These are phyloP conservation scores for Neofusicoccum sp. DNA, from an alignment of 2,329 filamentous ascomycete genomes.

Conservation along the genomic window DNA sequence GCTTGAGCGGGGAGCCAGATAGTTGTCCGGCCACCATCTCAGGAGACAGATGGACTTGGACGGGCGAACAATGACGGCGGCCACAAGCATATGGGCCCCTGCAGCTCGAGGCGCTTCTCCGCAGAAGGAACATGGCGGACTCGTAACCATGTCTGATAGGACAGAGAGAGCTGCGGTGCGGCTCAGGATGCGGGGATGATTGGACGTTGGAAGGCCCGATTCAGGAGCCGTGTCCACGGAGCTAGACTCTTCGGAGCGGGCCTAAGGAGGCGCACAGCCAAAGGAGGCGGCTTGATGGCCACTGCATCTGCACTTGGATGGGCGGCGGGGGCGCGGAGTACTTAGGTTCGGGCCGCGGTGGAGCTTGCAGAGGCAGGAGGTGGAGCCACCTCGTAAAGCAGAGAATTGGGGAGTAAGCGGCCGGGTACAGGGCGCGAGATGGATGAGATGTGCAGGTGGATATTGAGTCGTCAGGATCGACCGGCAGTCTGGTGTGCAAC, in stretches of 20 bases:
- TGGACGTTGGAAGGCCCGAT: neutral
- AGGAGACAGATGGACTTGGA: too few relatives aligned
- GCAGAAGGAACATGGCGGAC: too few relatives aligned
- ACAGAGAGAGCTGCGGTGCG: neutral
- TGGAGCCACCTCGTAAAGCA: constrained; percentile 4
- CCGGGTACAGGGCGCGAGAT: constrained; percentile 2
- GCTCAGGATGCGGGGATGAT: neutral
- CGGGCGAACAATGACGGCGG: too few relatives aligned
- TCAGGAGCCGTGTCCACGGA: neutral
- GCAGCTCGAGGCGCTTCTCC: neutral
- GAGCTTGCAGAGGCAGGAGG: neutral
- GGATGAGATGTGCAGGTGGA: neutral
- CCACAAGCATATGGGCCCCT: too few relatives aligned
- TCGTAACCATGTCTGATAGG: neutral
- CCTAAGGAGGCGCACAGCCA: neutral
- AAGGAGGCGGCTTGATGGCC: neutral
- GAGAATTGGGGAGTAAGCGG: neutral
- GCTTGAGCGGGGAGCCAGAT: too few relatives aligned
- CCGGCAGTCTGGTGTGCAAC: neutral
- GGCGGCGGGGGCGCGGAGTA: neutral
- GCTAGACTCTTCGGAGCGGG: neutral
- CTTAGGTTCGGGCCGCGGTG: neutral
- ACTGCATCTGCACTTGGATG: too few relatives aligned
- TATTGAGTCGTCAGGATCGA: neutral
- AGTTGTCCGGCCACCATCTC: too few relatives aligned